Percentiles rank a stretch among this genome's conserved stretches.
These are phyloP conservation scores for Vaccinium corymbosum DNA, from an alignment of 148 eudicot species.

Conservation along the genomic window DNA sequence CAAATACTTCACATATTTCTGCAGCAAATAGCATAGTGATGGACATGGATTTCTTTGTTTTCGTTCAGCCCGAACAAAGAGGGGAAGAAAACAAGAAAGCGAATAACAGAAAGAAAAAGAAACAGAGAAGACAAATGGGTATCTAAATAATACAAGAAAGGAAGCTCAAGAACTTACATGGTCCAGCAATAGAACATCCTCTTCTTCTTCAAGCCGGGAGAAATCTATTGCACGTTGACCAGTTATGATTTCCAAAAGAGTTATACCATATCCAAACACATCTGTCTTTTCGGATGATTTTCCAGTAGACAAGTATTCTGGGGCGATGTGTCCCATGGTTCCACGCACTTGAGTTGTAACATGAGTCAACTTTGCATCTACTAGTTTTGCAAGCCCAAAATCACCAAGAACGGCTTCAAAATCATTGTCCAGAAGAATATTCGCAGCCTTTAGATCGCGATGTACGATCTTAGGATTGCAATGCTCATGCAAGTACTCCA, in stretches of 20 bases:
- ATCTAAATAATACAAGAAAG: background rate
- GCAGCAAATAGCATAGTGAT: background rate
- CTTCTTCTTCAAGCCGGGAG: constrained; percentile 93
- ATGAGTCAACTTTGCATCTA: constrained; percentile 73
- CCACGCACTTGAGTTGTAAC: constrained; percentile 94
- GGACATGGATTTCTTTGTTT: background rate
- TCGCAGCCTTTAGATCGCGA: constrained; percentile 93
- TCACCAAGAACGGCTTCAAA: constrained; percentile 90
- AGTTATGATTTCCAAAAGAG: constrained; percentile 84
- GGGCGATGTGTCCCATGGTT: constrained; percentile 98
- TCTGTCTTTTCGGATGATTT: constrained; percentile 95
- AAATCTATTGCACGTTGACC: constrained; percentile 95
- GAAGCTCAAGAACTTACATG: constrained; percentile 49
- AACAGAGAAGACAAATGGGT: background rate
- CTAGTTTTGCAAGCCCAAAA: constrained; percentile 79
- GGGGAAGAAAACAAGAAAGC: background rate
- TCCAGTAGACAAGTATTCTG: constrained; percentile 88
- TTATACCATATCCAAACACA: constrained; percentile 92
- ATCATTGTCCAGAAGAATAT: constrained; percentile 75
- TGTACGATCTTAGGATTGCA: constrained; percentile 95
- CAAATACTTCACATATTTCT: background rate
- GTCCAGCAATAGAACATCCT: constrained; percentile 82
- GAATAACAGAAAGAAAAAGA: background rate
- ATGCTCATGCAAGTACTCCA: constrained; percentile 88
- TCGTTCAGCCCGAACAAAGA: background rate